Evolutionary conservation across 1,284 basidiomycete species (phyloP), one percentile per base, ranked within the genome.

Genomic region (Pisolithus thermaeus): DNA sequence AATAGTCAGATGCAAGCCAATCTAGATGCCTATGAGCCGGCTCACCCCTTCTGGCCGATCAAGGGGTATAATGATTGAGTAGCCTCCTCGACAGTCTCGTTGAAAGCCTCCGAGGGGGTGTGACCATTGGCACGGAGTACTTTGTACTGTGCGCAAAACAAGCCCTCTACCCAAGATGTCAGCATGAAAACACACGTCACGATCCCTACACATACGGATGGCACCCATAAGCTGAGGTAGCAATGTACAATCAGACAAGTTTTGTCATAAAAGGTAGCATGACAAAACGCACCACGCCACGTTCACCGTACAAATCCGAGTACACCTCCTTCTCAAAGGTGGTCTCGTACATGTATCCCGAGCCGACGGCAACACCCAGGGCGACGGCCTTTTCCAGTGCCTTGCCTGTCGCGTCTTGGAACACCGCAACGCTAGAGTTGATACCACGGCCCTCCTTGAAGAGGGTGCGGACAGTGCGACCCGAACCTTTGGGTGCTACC

Each of bases 371-470:
- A 58, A 99, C 92, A 73, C 91, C 95, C 58, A 99, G 79, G 45
- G 96, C 97, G 54, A 92, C 81, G 42, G 94, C 96, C 80, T 92
- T 97, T 77, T 99, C 97, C 78, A 91, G 88, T 59, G 97, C 97
- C 72, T 97, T 89, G 66, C 97, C 97, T 54, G 93, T 93, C 54
- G 98, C 94, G 65, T 99, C 97, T 68, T 91, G 89, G 81, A 81
- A 91, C 54, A 94, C 88, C 57, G 91, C 92, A 56, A 93, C 74
- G 60, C 80, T 85, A 7, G 90, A 90, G 79, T 96, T 97, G 79
- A 97, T 97, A 52, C 94, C 97, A 66, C 95, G 91, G 60, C 96
- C 97, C 81, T 99, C 97, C 75, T 97, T 96, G 87, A 99, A 99
- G 66, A 99, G 91, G 46, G 95, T 97, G 67, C 97, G 94, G 73